Evolutionary conservation across 2,329 filamentous ascomycete genomes (phyloP), one percentile per base, ranked within the genome.

Genomic region (Lasiodiplodia theobromae): DNA sequence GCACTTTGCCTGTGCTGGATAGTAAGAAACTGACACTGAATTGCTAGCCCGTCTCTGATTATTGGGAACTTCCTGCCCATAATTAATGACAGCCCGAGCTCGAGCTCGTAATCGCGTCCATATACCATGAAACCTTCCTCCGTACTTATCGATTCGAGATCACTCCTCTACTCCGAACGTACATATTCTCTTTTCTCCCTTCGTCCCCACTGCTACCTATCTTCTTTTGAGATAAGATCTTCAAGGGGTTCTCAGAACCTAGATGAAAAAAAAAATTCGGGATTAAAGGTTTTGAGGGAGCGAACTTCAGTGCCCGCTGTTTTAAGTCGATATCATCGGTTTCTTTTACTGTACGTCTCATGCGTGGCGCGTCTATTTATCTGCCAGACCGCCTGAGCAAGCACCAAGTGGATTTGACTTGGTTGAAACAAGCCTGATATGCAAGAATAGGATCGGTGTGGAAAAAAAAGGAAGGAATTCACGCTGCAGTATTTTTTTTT

Each of bases 61-160:
- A 91, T 99, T 60, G 96, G 96, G 62, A 99, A 99, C 77, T 99
- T 99, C 79, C 81, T 99, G 71, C 96, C 96, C 2, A 94, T 97
- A 77, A 89, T 94, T 44, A 62, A 53, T 40, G 66, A 68, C 49
- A 67, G 34, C n/a, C 53, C 23, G 16, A 25, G 37, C 34, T 54
- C 56, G 34, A 53, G 47, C 47, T 68, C 57, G 34, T 66, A 47
- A 54, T 63, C 37, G n/a, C 40, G n/a, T 54, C 28, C 5, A 38
- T 31, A 52, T 44, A 23, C n/a, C 53, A 57, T 49, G 28, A 28
- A 25, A 14, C 21, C n/a, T 52, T 7, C 28, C 28, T 52, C 58
- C 7, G 10, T 65, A 47, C 44, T 21, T 47, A 47, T 6, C 44
- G 3, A 21, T 52, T 60, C 40, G 44, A 52, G 14, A 53, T 23